Evolutionary conservation across 2,329 filamentous ascomycete species (phyloP), one percentile per base, ranked within the genome.

Genomic region (Cryphonectria naterciae): DNA sequence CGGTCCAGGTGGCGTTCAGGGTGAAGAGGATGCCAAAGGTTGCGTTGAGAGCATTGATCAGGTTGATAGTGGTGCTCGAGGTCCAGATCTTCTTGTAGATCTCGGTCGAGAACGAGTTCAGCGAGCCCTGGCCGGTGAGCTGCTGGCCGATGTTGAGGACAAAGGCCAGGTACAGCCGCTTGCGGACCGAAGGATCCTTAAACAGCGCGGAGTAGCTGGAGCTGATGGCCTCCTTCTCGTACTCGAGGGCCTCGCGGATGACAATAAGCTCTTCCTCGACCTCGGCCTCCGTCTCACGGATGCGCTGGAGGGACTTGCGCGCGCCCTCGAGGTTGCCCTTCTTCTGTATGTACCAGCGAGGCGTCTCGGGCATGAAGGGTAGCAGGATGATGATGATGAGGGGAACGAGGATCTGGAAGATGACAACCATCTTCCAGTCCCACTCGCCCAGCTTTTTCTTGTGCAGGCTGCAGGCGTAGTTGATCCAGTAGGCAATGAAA

Each of bases 11-110:
- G 19, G 91, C 91, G 74, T 92, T 93, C 61, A 93, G 83, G 0
- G 91, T 93, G 80, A 93, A 93, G 32, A 93, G 72, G 73, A 93
- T 93, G 70, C 89, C 89, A 74, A 90, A 91, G 7, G 91, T 93
- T 56, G 90, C 91, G 78, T 93, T 93, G 68, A 93, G 83, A 4
- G 91, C 91, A 78, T 93, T 93, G 83, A 93, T 93, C 43, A 93
- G 83, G 73, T 89, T 89, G 77, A 93, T 92, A 32, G 85, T 89
- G 65, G 86, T 82, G 68, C 80, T 81, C 68, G 80, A 84, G 35
- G 81, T 84, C 83, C 91, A 93, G 35, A 93, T 87, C 77, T 91
- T 90, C 81, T 91, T 88, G 83, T 93, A 93, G 76, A 93, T 91
- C 75, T 88, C 87, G n/a, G 90, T 91, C 28, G 87, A 91, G 84